phyloP scores from a whole-genome alignment of 1,284 basidiomycete genomes.

The Trichosporon faecale region DNA sequence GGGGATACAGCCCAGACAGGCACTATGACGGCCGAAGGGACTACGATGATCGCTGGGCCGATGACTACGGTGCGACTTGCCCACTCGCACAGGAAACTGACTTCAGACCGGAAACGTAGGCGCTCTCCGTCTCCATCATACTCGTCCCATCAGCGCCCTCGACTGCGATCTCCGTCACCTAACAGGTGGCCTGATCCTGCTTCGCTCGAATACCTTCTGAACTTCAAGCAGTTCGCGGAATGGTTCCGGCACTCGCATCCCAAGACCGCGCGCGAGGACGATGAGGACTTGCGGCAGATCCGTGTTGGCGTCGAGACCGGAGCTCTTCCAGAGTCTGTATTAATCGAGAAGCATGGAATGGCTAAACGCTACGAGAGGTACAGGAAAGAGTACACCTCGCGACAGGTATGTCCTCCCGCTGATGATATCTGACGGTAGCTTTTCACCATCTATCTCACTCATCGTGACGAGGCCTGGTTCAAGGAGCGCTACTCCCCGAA shows the following conservation, averaged over 20 bases:
- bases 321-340: conserved; percentile 43
- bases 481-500: conserved; percentile 83
- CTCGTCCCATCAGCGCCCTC: conserved; percentile 31
- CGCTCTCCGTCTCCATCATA: conserved; percentile 82
- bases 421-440: conserved; percentile 48
- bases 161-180: conserved; percentile 37
- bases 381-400: conserved; percentile 77
- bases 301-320: conserved; percentile 31
- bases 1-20: conserved; percentile 11
- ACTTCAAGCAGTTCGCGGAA: conserved; percentile 79
- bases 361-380: conserved; percentile 77
- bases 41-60: conserved; percentile 35
- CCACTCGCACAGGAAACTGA: not conserved
- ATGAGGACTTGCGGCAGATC: conserved; percentile 40
- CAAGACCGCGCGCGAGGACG: conserved; percentile 59
- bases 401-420: conserved; percentile 65
- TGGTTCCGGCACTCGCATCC: conserved; percentile 82
- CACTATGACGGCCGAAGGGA: conserved; percentile 18
- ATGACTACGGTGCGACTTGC: conserved; percentile 38
- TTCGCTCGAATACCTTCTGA: conserved; percentile 73
- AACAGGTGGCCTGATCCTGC: conserved; percentile 62
- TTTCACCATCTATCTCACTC: conserved; percentile 86
- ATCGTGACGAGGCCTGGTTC: conserved; percentile 89
- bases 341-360: conserved; percentile 64
- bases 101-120: conserved; percentile 65